A percentile compares a stretch with the other conserved stretches of the same genome.
phyloP scores from a whole-genome alignment of 2,329 filamentous ascomycete genomes.

The Pseudogymnoascus sp. region DNA sequence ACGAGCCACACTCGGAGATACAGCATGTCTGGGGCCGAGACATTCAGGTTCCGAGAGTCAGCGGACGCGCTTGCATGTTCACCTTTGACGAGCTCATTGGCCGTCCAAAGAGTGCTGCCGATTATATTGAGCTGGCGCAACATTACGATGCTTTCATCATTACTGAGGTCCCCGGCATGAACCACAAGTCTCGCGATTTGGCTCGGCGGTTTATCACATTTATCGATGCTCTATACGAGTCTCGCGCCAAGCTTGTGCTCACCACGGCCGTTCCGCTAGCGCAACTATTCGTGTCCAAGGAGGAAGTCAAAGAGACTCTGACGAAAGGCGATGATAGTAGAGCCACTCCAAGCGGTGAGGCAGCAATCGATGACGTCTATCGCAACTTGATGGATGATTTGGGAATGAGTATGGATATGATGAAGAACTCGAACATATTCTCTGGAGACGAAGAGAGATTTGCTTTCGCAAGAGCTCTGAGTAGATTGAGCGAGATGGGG shows the following conservation, averaged over 20 bases:
- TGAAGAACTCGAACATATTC: constrained; percentile 84
- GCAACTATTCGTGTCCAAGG: constrained; percentile 75
- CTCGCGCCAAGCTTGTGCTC: constrained; percentile 86
- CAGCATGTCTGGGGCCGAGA: constrained; percentile 91
- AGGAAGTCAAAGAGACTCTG: constrained; percentile 59
- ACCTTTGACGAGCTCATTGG: constrained; percentile 90
- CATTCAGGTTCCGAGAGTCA: constrained; percentile 80
- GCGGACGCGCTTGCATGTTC: constrained; percentile 83
- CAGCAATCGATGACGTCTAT: constrained; percentile 61
- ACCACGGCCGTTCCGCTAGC: constrained; percentile 81
- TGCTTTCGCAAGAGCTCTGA: constrained; percentile 85
- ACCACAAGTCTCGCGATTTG: constrained; percentile 74
- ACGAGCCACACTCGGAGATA: constrained; percentile 66
- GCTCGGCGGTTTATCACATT: constrained; percentile 95
- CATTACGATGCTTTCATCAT: constrained; percentile 90
- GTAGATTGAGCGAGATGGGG: constrained; percentile 83
- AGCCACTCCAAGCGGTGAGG: constrained; percentile 29
- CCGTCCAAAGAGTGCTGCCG: constrained; percentile 80
- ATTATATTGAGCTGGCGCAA: constrained; percentile 87
- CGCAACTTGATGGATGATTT: constrained; percentile 80
- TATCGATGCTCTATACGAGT: constrained; percentile 92
- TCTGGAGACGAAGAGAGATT: constrained; percentile 94
- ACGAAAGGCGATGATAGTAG: constrained; percentile 41
- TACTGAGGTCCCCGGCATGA: constrained; percentile 90
- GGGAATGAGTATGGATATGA: constrained; percentile 72